Evolutionary conservation across 2,329 filamentous ascomycete genomes (phyloP).

Genomic region (Aphanocladium album): DNA sequence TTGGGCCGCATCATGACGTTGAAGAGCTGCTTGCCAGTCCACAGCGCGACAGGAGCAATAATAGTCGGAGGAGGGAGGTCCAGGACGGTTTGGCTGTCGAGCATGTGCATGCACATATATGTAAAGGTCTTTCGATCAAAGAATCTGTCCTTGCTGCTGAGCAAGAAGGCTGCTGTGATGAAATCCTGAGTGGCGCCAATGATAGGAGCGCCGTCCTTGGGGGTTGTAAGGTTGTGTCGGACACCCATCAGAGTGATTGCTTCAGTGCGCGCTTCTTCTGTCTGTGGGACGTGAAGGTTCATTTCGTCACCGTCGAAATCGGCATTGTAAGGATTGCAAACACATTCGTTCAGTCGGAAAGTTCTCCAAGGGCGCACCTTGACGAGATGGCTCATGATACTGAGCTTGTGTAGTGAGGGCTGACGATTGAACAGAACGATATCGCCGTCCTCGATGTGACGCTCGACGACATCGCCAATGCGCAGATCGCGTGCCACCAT

Average conservation of each 20-base stretch:
- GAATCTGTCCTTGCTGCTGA: constrained; percentile 90
- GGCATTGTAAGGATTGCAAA: constrained; percentile 96
- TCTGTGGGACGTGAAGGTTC: constrained; percentile 97
- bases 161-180: constrained; percentile 87
- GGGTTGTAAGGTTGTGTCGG: constrained; percentile 91
- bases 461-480: constrained; percentile 84
- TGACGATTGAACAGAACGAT: constrained; percentile 98
- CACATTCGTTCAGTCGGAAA: constrained; percentile 95
- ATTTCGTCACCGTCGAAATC: constrained; percentile 99
- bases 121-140: constrained; percentile 85
- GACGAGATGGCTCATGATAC: constrained; percentile 92
- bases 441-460: constrained; percentile 91
- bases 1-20: constrained; percentile 88
- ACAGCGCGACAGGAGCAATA: constrained; percentile 77
- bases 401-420: constrained; percentile 94
- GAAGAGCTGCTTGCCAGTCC: constrained; percentile 97
- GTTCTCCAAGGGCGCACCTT: constrained; percentile 94
- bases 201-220: constrained; percentile 96
- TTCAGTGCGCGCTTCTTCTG: constrained; percentile 91
- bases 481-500: constrained; percentile 68
- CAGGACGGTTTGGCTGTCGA: constrained; percentile 69
- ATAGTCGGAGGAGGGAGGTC: constrained; percentile 85
- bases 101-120: constrained; percentile 91
- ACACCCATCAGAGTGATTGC: constrained; percentile 97
- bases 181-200: constrained; percentile 99